Evolutionary conservation across 2,329 filamentous ascomycete genomes (phyloP).

Genomic region (Clarireedia homoeocarpa): DNA sequence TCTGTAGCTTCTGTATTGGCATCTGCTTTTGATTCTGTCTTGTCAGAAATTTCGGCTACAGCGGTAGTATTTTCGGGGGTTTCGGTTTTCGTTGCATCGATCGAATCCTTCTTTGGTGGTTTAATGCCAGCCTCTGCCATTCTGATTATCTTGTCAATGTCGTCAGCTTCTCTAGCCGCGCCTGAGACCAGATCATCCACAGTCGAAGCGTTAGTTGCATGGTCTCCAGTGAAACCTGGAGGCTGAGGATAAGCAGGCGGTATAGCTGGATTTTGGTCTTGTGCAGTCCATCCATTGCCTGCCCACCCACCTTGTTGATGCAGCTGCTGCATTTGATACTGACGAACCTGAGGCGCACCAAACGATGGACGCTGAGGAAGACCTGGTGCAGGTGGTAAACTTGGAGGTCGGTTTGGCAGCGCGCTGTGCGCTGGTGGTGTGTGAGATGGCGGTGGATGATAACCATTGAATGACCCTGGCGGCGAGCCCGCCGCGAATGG

Average conservation of each 20-base stretch:
- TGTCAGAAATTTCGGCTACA: conserved; percentile 18
- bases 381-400: conserved; percentile 46
- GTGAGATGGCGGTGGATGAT: conserved; percentile 34
- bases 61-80: background rate
- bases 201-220: conserved; percentile 34
- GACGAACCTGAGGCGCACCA: conserved; percentile 41
- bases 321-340: conserved; percentile 45
- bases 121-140: conserved; percentile 56
- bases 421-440: conserved; percentile 32
- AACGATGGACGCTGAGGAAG: conserved; percentile 55
- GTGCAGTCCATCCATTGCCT: conserved; percentile 31
- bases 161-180: conserved; percentile 43
- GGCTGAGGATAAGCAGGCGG: conserved; percentile 31
- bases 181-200: conserved; percentile 42
- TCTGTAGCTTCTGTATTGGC: conserved; percentile 39
- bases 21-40: conserved; percentile 29
- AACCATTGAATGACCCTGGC: conserved; percentile 35
- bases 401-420: conserved; percentile 43
- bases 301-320: conserved; percentile 34
- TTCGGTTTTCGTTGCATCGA: conserved; percentile 31
- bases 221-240: conserved; percentile 28
- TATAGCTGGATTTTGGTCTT: conserved; percentile 32
- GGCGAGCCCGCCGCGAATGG: conserved; percentile 28
- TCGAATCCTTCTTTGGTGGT: conserved; percentile 35
- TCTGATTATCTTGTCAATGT: conserved; percentile 58